Base-by-base conservation (phyloP, 139 green algal genomes). In the Chlorella vulgaris region DNA sequence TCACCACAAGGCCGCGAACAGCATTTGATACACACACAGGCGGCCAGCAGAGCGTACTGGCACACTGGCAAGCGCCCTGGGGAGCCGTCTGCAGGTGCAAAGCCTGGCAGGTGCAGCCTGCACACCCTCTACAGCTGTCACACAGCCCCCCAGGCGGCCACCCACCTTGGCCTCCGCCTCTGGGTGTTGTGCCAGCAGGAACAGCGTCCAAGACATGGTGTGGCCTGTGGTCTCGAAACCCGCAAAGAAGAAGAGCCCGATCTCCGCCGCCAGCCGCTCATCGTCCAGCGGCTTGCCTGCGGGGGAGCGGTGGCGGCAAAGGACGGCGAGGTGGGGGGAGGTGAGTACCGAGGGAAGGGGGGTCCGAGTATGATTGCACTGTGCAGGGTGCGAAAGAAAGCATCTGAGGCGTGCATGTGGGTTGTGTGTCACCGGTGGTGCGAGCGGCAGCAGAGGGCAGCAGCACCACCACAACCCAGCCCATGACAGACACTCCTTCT, bases 201-300 rank as follows among this genome's bases (percentile, higher is more conserved):
- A 26, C 38, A 58, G 67, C 31, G 63, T 47, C 63, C 67, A 74
- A 4, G 15, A 6, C 3, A 47, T 43, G 8, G 63, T 40, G 35
- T 70, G 63, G 4, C 63, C 63, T 18, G 3, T 21, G 0, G 83
- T 88, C 31, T 90, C 86, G 61, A 83, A 83, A n/a, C 86, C 86
- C 15, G 68, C 86, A 10, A 84, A 76, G 67, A 90, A 90, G 36
- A 84, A 66, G 40, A 53, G 38, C 26, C 29, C 67, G 18, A 84
- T 78, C 78, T 84, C 78, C 3, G 43, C 35, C 40, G 69, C 43
- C 40, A 84, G 66, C n/a, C 51, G 66, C 39, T 61, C 42, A 29
- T 58, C 67, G 67, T 21, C 43, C 18, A 75, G 67, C 18, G 67
- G 67, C 43, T 28, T 28, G 18, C 55, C 55, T 65, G 55, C 21